Evolutionary conservation across 1,284 basidiomycete species (phyloP).

Genomic region (Lentinus polychrous): DNA sequence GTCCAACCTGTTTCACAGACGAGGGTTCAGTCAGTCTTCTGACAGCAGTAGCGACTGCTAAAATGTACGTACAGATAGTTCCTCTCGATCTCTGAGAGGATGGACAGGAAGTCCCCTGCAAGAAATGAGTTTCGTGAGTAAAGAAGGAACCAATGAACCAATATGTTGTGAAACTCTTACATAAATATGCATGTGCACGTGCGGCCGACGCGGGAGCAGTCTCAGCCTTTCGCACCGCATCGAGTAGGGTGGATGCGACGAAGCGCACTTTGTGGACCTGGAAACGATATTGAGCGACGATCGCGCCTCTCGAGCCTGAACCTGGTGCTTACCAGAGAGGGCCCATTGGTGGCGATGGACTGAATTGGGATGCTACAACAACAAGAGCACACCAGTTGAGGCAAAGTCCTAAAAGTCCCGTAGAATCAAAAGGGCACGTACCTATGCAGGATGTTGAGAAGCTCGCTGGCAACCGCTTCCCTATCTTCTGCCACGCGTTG

Average conservation of each 20-base stretch:
- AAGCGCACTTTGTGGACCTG: conserved; percentile 85
- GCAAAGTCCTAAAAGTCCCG: conserved; percentile 8
- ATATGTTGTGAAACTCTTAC: conserved; percentile 33
- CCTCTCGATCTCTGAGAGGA: conserved; percentile 81
- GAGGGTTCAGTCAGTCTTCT: not conserved
- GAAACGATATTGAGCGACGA: conserved; percentile 8
- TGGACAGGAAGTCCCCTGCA: conserved; percentile 83
- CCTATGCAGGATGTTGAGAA: conserved; percentile 79
- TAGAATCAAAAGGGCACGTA: conserved; percentile 21
- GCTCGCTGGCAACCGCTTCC: conserved; percentile 71
- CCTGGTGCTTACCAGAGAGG: conserved; percentile 53
- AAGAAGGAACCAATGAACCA: not conserved
- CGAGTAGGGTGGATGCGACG: conserved; percentile 80
- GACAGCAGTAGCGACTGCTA: not conserved
- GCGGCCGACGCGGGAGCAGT: conserved; percentile 68
- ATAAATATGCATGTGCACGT: conserved; percentile 74
- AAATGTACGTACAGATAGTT: conserved; percentile 64
- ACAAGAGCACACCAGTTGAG: conserved; percentile 6
- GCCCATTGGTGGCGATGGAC: conserved; percentile 84
- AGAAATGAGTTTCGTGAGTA: conserved; percentile 2
- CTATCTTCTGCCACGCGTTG: conserved; percentile 60
- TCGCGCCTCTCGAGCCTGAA: not conserved
- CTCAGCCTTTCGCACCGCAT: conserved; percentile 78
- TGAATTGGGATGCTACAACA: conserved; percentile 74
- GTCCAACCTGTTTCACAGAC: conserved; percentile 45